A percentile compares a stretch with the other conserved stretches of the same genome.
These are phyloP conservation scores for Ophiocordyceps camponoti-saundersi DNA, from an alignment of 2,329 filamentous ascomycete genomes.

Conservation along the genomic window DNA sequence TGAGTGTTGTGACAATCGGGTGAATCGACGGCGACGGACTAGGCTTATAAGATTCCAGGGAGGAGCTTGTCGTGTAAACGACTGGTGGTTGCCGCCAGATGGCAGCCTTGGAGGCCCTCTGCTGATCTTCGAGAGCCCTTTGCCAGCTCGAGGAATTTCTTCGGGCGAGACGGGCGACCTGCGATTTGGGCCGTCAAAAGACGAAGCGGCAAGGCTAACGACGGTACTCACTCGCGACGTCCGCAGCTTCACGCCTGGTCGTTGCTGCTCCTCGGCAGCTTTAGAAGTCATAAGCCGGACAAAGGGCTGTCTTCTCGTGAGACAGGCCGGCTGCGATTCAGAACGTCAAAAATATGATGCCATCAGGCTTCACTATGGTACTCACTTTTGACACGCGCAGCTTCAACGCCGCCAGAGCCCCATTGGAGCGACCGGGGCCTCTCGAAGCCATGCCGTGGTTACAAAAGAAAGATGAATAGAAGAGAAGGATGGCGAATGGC, in stretches of 20 bases:
- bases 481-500: not conserved
- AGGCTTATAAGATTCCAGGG: conserved; percentile 26
- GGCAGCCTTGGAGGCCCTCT: conserved; percentile 38
- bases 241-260: conserved; percentile 24
- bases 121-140: conserved; percentile 39
- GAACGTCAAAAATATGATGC: conserved; percentile 10
- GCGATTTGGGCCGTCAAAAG: conserved; percentile 5
- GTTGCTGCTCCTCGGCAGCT: conserved; percentile 18
- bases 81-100: conserved; percentile 16
- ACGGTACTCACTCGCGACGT: conserved; percentile 15
- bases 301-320: conserved; percentile 19
- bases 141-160: conserved; percentile 28
- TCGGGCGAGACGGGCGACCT: conserved; percentile 16
- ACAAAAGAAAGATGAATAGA: not conserved
- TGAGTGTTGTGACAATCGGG: not conserved
- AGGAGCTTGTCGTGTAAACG: conserved; percentile 12
- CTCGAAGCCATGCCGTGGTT: conserved; percentile 5
- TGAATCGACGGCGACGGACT: conserved; percentile 14
- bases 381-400: conserved; percentile 23
- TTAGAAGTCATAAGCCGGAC: conserved; percentile 41
- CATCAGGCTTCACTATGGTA: not conserved
- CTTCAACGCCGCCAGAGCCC: conserved; percentile 33
- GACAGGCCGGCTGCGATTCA: conserved; percentile 12
- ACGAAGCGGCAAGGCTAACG: conserved; percentile 8
- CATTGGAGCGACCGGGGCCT: conserved; percentile 30